Percentiles rank a stretch among this genome's conserved stretches.
phyloP scores from a whole-genome alignment of 2,329 filamentous ascomycete genomes.

The Allantophomopsis cytisporea region DNA sequence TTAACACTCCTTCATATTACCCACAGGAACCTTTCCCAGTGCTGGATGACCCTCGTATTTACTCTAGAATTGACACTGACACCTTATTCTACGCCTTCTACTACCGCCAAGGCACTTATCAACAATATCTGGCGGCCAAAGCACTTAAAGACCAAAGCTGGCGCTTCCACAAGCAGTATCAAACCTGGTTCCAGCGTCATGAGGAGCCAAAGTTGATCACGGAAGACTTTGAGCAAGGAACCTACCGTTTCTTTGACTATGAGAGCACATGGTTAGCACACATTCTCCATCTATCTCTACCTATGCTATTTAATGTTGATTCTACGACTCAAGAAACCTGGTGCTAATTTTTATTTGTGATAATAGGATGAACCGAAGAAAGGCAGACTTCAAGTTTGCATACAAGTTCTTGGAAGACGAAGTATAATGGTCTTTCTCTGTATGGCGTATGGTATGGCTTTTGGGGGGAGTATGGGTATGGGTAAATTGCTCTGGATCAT shows the following conservation, averaged over 20 bases:
- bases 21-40: slow-evolving; percentile 86
- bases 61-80: slow-evolving; percentile 82
- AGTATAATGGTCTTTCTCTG: slow-evolving; percentile 31
- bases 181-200: slow-evolving; percentile 97
- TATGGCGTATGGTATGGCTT: too few relatives aligned
- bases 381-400: slow-evolving; percentile 95
- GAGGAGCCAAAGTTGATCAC: slow-evolving; percentile 98
- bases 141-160: slow-evolving; percentile 97
- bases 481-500: too few relatives aligned
- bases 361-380: slow-evolving; percentile 90
- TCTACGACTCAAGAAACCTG: slow-evolving; percentile 1
- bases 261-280: slow-evolving; percentile 85
- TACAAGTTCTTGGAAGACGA: slow-evolving; percentile 98
- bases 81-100: slow-evolving; percentile 98
- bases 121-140: slow-evolving; percentile 91
- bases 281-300: slow-evolving; percentile 8
- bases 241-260: slow-evolving; percentile 98
- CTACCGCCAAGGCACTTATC: slow-evolving; percentile 91
- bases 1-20: slow-evolving; percentile 70
- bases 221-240: slow-evolving; percentile 96
- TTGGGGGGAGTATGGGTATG: too few relatives aligned
- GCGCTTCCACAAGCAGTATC: slow-evolving; percentile 99
- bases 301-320: slow-evolving; percentile 1
- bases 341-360: slow-evolving; percentile 5
- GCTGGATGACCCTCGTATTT: slow-evolving; percentile 82